Evolutionary conservation across 2,329 filamentous ascomycete genomes (phyloP).

Genomic region (Pseudogymnoascus sp.): DNA sequence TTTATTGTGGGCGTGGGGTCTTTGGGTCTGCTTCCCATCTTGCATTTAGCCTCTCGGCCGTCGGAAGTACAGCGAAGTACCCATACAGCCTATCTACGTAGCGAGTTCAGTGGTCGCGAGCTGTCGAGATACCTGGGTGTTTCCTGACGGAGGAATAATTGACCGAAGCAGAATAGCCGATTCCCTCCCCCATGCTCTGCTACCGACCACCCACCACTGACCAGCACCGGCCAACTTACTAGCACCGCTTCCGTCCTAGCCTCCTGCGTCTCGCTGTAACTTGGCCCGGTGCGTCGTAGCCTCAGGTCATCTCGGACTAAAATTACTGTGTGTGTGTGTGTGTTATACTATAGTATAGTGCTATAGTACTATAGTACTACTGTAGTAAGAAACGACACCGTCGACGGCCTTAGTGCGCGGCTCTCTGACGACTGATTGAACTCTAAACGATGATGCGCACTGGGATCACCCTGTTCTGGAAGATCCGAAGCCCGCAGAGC

Average conservation of each 20-base stretch:
- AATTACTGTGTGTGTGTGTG: background rate
- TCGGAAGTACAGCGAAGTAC: background rate
- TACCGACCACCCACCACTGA: too few species aligned
- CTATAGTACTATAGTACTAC: background rate
- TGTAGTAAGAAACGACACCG: background rate
- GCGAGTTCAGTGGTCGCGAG: background rate
- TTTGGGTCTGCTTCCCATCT: too few species aligned
- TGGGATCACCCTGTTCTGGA: slow-evolving; percentile 1
- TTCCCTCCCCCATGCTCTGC: too few species aligned
- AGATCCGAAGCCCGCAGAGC: background rate
- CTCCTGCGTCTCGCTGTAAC: background rate
- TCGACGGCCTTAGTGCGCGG: background rate
- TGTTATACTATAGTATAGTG: background rate
- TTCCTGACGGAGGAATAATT: background rate
- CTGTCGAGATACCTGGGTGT: background rate
- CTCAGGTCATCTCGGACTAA: background rate
- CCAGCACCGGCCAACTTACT: background rate
- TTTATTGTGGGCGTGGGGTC: background rate
- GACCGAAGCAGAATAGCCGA: background rate
- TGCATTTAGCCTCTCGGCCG: background rate
- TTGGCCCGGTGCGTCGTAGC: background rate
- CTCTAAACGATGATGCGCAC: slow-evolving; percentile 1
- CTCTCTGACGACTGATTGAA: background rate
- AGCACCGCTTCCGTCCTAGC: background rate
- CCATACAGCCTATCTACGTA: background rate